Percentiles rank a stretch among this genome's conserved stretches.
Conservation (phyloP, 805 yeast species). For the Myxozyma kluyveri region DNA sequence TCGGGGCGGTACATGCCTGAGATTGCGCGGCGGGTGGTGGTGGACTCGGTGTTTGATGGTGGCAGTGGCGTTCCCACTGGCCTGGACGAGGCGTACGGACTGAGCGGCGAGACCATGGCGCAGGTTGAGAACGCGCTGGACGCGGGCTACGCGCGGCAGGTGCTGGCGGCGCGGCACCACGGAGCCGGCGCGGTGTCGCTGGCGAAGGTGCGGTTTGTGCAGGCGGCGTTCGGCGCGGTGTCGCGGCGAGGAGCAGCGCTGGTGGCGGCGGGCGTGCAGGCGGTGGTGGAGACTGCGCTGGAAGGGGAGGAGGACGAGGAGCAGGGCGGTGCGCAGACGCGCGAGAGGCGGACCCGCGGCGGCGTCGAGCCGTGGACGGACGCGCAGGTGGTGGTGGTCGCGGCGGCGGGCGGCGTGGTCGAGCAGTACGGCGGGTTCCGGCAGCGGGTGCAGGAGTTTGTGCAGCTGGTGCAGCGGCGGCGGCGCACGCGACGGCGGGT, state of each 20-base stretch:
- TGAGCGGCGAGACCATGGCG: conserved; percentile 33
- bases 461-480: conserved; percentile 23
- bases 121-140: conserved; percentile 32
- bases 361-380: conserved; percentile 12
- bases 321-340: conserved; percentile 6
- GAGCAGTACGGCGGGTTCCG: conserved; percentile 37
- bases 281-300: conserved; percentile 31
- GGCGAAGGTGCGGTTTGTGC: conserved; percentile 31
- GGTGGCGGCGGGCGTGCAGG: conserved; percentile 34
- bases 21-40: conserved; percentile 64
- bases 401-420: conserved; percentile 38
- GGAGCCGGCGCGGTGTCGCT: conserved; percentile 16
- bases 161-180: conserved; percentile 26
- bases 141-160: conserved; percentile 30
- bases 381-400: conserved; percentile 31
- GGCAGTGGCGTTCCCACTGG: conserved; percentile 26
- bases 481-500: conserved; percentile 9
- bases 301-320: conserved; percentile 27
- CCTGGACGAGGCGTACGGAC: conserved; percentile 31
- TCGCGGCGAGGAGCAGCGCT: conserved; percentile 39
- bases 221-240: conserved; percentile 33
- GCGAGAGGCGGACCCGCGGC: not conserved
- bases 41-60: conserved; percentile 55
- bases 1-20: conserved; percentile 91
- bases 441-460: conserved; percentile 34